A percentile compares a stretch with the other conserved stretches of the same genome.
phyloP scores from a whole-genome alignment of 176 grass and related monocot species.

The Triticum timopheevii region DNA sequence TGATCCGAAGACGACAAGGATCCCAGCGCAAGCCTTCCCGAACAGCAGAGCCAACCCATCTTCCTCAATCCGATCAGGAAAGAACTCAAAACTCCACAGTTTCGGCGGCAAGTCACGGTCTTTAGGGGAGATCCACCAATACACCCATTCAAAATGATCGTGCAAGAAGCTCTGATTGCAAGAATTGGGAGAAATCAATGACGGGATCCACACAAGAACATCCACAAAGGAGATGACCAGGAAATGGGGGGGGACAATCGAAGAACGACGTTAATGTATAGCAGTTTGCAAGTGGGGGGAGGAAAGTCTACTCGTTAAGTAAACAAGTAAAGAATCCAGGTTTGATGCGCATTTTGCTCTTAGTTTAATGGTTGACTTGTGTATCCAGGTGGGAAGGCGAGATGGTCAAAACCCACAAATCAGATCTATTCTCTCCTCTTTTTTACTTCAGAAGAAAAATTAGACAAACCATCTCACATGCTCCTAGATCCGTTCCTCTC shows the following conservation, averaged over 20 bases:
- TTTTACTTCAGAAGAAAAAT: background rate
- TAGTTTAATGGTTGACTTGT: conserved; percentile 35
- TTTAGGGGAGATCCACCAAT: background rate
- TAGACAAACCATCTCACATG: background rate
- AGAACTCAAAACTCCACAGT: conserved; percentile 3
- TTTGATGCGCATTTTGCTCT: conserved; percentile 4
- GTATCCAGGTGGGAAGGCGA: conserved; percentile 6
- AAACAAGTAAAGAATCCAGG: conserved; percentile 21
- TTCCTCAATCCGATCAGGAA: conserved; percentile 22
- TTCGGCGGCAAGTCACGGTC: conserved; percentile 1
- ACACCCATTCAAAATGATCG: background rate
- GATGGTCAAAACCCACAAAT: background rate
- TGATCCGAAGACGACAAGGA: conserved; percentile 1
- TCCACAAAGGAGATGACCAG: background rate
- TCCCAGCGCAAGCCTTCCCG: background rate
- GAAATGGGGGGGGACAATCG: background rate
- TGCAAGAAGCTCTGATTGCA: background rate
- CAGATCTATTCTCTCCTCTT: background rate
- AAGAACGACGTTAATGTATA: conserved; percentile 13
- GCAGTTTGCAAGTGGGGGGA: conserved; percentile 8
- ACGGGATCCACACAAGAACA: background rate
- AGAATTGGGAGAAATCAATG: background rate
- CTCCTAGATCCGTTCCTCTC: background rate
- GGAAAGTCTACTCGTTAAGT: conserved; percentile 28
- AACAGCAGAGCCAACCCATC: conserved; percentile 21